Evolutionary conservation across 306 rosid species (phyloP), one percentile per base, ranked within the genome.

Genomic region (Vicia villosa): DNA sequence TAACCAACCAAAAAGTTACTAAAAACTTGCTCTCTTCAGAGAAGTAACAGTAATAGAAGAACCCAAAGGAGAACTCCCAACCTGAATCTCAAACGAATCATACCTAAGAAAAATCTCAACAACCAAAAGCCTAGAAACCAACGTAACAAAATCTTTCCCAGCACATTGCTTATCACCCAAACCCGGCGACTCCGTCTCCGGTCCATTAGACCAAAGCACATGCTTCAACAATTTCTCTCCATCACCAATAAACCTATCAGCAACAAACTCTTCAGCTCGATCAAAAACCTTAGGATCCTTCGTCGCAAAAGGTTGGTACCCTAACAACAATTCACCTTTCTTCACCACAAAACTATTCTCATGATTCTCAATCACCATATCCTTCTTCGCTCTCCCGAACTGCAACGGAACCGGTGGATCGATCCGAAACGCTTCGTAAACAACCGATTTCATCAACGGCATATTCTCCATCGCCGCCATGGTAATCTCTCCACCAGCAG

Each of bases 201-300:
- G 95, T 0, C 99, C 99, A 49, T 94, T 94, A 8, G 97, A 91
- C 99, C 99, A 94, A 0, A 94, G 16, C 77, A 94, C 99, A 62
- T 94, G 83, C 46, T 89, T 77, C 63, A 94, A 73, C 30, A 94
- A 51, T 76, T 62, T 74, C 81, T 91, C 99, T 17, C 84, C 96
- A 12, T 84, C 92, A 0, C 99, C 99, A 0, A 87, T 74, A 65
- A 94, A 94, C 61, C 99, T 77, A 41, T 88, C 95, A 5, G 91
- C 79, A 0, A 94, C 91, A 42, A 88, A 94, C 30, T 91, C 99
- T 21, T 80, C 84, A 0, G 96, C 55, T 10, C 83, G 40, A 0
- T 84, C 88, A 45, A 94, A 94, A 3, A 94, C 79, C 52, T 73
- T 88, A 2, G 89, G 95, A 47, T 94, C 99, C 72, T 82, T 87